These are phyloP conservation scores for Rhamnella rubrinervis DNA, from an alignment of 331 rosid genomes.

Conservation along the genomic window DNA sequence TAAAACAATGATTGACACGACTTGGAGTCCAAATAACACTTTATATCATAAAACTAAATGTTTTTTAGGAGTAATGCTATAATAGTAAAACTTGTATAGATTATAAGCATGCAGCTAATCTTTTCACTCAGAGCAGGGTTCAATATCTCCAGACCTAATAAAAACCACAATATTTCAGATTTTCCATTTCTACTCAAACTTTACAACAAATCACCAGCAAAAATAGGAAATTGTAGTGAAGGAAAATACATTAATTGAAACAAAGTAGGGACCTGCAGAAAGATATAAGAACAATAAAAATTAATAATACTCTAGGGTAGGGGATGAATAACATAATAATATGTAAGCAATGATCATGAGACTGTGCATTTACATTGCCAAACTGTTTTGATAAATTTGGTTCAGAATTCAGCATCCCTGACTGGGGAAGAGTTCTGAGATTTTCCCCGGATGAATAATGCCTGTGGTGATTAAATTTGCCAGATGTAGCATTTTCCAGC, in stretches of 20 bases:
- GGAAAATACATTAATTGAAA: too few species aligned
- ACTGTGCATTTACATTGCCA: conserved; percentile 58
- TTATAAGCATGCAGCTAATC: background rate
- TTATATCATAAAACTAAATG: background rate
- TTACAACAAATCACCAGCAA: too few species aligned
- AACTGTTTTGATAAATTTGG: conserved; percentile 58
- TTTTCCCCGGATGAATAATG: conserved; percentile 45
- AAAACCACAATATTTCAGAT: too few species aligned
- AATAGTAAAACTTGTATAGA: background rate
- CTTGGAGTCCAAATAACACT: background rate
- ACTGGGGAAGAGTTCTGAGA: conserved; percentile 36
- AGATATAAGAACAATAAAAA: background rate
- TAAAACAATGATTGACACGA: background rate
- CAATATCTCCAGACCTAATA: too few species aligned
- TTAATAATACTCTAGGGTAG: background rate
- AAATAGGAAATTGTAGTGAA: too few species aligned
- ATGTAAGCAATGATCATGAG: conserved; percentile 15
- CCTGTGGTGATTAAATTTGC: conserved; percentile 41
- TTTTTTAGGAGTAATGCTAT: background rate
- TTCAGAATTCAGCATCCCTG: conserved; percentile 53
- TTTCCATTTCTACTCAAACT: too few species aligned
- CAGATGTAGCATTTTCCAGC: conserved; percentile 36
- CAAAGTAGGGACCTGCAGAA: background rate
- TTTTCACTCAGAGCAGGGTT: too few species aligned
- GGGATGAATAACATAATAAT: background rate